Evolutionary conservation across 305 asterid genomes (phyloP), one percentile per base, ranked within the genome.

Genomic region (Vinca major): DNA sequence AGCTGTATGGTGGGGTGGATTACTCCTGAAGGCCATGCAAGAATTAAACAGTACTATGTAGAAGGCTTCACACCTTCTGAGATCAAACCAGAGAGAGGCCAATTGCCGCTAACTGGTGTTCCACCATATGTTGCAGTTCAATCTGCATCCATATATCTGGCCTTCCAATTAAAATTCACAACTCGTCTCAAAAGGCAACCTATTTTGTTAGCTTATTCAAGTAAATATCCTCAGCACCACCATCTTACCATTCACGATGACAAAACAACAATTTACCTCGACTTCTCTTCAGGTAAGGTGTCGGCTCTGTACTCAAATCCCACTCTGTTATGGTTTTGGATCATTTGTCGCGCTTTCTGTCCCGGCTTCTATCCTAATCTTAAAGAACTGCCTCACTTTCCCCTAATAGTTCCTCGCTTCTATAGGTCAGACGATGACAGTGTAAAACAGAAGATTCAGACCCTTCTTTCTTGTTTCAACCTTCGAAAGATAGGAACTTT

Each of bases 1-100:
- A 90, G 98, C 83, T 90, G 88, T 80, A 90, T 90, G 85, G 95
- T 80, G 47, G 98, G 96, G 65, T 92, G 96, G 98, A 73, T 92
- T 69, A 83, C 81, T 58, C 26, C 45, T 2, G 89, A 83, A 81
- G 97, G 97, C 20, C 81, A 69, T 33, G 88, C 91, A 69, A 86
- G 86, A 73, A 86, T 90, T 62, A 86, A 82, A 66, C 96, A 92
- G 75, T 92, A 80, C 51, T 77, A 86, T 47, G 70, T 83, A 20
- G 80, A 86, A 76, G 97, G 97, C 41, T 84, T 81, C 79, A 90
- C 84, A n/a, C 80, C 96, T 17, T 80, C 87, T 11, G 77, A 85
- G 58, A 75, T 90, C 77, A 88, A 85, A 44, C 76, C 90, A 1
- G 96, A 86, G 33, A 78, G 78, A 81, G 98, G 97, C 7, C 84